Percentiles rank a stretch among this genome's conserved stretches.
Conservation (phyloP, 345 rosid genomes). For the Citrus medica region DNA sequence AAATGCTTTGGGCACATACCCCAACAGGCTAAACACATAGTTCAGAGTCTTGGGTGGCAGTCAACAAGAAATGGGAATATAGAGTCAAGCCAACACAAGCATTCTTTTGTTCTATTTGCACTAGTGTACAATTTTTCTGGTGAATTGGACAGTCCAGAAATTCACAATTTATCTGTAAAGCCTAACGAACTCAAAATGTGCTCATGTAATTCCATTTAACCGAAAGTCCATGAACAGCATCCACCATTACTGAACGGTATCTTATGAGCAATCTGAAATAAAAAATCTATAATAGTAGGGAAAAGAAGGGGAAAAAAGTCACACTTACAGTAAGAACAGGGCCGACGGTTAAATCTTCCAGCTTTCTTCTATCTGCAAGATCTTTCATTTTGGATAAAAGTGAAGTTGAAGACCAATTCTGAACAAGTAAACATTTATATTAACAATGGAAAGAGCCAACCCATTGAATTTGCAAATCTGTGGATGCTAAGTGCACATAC, state of each 20-base stretch:
- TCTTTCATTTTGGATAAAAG: slow-evolving; percentile 67
- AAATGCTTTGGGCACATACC: background rate
- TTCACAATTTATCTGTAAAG: background rate
- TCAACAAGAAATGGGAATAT: background rate
- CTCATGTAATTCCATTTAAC: background rate
- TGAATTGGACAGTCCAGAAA: background rate
- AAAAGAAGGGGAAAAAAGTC: background rate
- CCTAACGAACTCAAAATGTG: background rate
- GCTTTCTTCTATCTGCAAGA: slow-evolving; percentile 83
- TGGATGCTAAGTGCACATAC: no score
- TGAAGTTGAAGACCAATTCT: slow-evolving; percentile 79
- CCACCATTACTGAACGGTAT: background rate
- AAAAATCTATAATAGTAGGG: background rate
- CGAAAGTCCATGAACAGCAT: background rate
- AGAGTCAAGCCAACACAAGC: background rate
- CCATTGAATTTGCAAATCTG: background rate
- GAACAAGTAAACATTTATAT: slow-evolving; percentile 12
- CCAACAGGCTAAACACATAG: no score
- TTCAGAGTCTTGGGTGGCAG: no score
- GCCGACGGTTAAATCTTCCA: slow-evolving; percentile 87
- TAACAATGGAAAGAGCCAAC: background rate
- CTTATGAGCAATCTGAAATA: background rate
- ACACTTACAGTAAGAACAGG: slow-evolving; percentile 93
- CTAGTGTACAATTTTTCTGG: background rate
- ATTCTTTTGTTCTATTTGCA: background rate